Evolutionary conservation across 2,329 filamentous ascomycete genomes (phyloP).

Genomic region (Cladosporium sphaerospermum): DNA sequence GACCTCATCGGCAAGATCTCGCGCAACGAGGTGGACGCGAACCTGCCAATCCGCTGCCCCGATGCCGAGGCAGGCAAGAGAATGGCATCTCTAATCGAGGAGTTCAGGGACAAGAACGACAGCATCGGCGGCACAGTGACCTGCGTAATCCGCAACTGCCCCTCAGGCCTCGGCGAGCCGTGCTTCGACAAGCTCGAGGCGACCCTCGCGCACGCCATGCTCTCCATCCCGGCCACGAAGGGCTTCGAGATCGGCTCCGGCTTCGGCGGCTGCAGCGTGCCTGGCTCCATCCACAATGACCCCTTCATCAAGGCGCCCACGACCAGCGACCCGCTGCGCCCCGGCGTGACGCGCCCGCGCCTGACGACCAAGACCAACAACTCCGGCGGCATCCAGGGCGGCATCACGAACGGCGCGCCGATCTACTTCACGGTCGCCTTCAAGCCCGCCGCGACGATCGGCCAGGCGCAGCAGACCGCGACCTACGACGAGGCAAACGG

Average conservation of each 20-base stretch:
- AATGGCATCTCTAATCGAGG: constrained; percentile 75
- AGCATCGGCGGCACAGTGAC: constrained; percentile 93
- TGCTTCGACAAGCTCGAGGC: constrained; percentile 96
- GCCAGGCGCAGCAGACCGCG: constrained; percentile 76
- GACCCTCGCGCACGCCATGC: constrained; percentile 83
- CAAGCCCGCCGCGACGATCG: constrained; percentile 92
- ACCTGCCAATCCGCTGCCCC: constrained; percentile 83
- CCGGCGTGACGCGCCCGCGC: constrained; percentile 49
- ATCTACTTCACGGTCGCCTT: constrained; percentile 95
- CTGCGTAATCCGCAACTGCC: constrained; percentile 82
- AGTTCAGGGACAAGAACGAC: constrained; percentile 71
- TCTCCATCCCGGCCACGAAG: constrained; percentile 90
- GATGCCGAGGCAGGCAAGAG: constrained; percentile 55
- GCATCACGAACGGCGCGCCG: constrained; percentile 85
- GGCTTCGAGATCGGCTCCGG: constrained; percentile 94
- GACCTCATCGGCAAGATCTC: constrained; percentile 65
- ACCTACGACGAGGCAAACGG: constrained; percentile 73
- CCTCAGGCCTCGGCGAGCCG: constrained; percentile 83
- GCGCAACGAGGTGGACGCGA: constrained; percentile 70
- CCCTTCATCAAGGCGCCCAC: constrained; percentile 61
- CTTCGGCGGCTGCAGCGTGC: constrained; percentile 78
- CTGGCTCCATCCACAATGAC: constrained; percentile 89
- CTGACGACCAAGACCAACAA: constrained; percentile 90
- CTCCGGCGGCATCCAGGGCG: constrained; percentile 89
- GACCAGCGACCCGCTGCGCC: constrained; percentile 24